Conservation (phyloP, 495 filamentous ascomycete genomes). For the Parmelia sp. region DNA sequence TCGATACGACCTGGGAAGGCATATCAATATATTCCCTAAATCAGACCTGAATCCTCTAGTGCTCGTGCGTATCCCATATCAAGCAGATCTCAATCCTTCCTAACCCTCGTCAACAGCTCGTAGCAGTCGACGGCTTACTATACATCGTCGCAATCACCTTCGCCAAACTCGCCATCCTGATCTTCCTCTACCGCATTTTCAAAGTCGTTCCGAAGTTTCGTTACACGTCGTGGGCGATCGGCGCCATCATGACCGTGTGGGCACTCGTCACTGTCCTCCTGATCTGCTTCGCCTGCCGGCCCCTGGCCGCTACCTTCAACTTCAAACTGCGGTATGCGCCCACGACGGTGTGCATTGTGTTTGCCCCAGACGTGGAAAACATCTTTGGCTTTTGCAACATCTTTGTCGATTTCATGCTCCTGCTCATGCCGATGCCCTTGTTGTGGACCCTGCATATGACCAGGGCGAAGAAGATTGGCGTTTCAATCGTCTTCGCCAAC, state of each 20-base stretch:
- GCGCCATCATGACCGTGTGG: slow-evolving; percentile 4
- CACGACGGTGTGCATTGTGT: not conserved
- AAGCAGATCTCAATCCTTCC: not conserved
- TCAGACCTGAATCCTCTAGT: not conserved
- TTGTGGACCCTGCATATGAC: slow-evolving; percentile 14
- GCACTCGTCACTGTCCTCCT: not conserved
- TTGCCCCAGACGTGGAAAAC: not conserved
- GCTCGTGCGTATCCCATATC: not conserved
- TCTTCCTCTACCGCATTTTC: slow-evolving; percentile 18
- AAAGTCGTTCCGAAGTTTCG: slow-evolving; percentile 6
- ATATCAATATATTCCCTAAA: not conserved
- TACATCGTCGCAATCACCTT: slow-evolving; percentile 12
- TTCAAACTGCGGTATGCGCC: not conserved
- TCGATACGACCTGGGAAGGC: not conserved
- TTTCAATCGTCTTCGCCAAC: slow-evolving; percentile 7
- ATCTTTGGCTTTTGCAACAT: slow-evolving; percentile 14
- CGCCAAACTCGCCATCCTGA: slow-evolving; percentile 15
- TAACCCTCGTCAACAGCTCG: not conserved
- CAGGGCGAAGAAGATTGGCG: slow-evolving; percentile 7
- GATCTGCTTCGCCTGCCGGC: slow-evolving; percentile 13
- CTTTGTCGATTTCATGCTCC: slow-evolving; percentile 11
- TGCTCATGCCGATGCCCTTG: slow-evolving; percentile 12
- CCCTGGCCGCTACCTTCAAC: slow-evolving; percentile 2
- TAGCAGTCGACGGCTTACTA: not conserved
- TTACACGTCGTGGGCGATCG: not conserved